Evolutionary conservation across 78 protist genomes (phyloP).

Genomic region (Planoprotostelium fungivorum): DNA sequence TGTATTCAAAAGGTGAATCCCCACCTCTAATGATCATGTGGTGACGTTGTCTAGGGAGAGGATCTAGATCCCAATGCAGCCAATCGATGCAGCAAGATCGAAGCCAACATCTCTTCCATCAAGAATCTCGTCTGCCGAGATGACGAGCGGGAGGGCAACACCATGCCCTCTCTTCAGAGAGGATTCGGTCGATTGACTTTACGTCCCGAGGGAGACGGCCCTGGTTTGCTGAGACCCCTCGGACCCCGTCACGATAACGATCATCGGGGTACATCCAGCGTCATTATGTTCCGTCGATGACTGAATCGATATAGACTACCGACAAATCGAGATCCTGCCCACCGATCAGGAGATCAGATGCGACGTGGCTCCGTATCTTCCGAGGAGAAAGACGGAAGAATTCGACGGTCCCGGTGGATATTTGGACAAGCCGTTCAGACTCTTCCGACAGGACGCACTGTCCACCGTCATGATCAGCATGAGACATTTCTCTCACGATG

Average conservation of each 20-base stretch:
- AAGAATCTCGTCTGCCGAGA: not conserved
- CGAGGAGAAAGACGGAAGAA: not conserved
- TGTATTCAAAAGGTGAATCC: not conserved
- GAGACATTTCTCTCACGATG: not conserved
- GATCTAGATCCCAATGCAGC: not conserved
- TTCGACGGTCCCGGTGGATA: constrained; percentile 17
- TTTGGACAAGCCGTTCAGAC: constrained; percentile 27
- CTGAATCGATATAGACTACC: not conserved
- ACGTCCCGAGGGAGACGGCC: not conserved
- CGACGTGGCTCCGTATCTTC: not conserved
- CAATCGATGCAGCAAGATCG: not conserved
- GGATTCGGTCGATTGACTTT: not conserved
- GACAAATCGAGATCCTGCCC: not conserved
- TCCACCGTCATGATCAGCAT: constrained; percentile 36
- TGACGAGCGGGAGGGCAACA: not conserved
- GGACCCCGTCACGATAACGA: not conserved
- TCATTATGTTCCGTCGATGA: not conserved
- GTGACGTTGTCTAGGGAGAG: not conserved
- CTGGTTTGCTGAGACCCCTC: not conserved
- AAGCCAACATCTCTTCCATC: not conserved
- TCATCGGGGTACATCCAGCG: not conserved
- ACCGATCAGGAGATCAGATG: not conserved
- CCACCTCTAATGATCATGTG: not conserved
- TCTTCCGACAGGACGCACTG: constrained; percentile 43
- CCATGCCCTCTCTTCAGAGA: not conserved